Conservation (phyloP, 2,329 filamentous ascomycete species). For the Apiospora saccharicola region DNA sequence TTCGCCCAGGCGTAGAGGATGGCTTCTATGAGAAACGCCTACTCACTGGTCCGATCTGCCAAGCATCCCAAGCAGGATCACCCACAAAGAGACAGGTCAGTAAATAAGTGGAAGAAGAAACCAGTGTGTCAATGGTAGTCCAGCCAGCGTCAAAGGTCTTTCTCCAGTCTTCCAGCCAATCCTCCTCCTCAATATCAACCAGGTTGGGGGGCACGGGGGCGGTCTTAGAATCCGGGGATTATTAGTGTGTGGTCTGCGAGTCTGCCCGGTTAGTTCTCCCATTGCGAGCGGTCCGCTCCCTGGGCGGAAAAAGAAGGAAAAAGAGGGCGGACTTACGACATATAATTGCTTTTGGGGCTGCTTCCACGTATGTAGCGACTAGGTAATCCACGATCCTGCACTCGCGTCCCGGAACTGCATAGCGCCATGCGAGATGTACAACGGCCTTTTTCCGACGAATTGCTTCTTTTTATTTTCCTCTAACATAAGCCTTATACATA, state of each 20-base stretch:
- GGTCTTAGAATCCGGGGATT: conserved; percentile 12
- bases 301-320: conserved; percentile 3
- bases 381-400: conserved; percentile 5
- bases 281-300: neutral
- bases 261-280: too few relatives aligned
- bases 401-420: neutral
- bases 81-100: neutral
- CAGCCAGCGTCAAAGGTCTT: neutral
- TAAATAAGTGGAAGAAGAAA: neutral
- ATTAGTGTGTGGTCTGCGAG: neutral
- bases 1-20: conserved; percentile 1
- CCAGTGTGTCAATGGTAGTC: neutral
- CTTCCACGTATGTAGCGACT: neutral
- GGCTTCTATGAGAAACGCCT: neutral
- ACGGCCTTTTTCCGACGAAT: neutral
- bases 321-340: neutral
- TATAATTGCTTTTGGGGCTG: conserved; percentile 2
- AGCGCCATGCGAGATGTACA: conserved; percentile 1
- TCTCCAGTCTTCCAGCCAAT: neutral
- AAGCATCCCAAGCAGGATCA: neutral
- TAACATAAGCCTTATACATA: neutral
- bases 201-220: neutral
- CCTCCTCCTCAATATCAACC: too few relatives aligned
- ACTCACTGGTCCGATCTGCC: conserved; percentile 2
- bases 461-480: neutral